Conservation (phyloP, 805 yeast species). For the Metschnikowia kofuensis region DNA sequence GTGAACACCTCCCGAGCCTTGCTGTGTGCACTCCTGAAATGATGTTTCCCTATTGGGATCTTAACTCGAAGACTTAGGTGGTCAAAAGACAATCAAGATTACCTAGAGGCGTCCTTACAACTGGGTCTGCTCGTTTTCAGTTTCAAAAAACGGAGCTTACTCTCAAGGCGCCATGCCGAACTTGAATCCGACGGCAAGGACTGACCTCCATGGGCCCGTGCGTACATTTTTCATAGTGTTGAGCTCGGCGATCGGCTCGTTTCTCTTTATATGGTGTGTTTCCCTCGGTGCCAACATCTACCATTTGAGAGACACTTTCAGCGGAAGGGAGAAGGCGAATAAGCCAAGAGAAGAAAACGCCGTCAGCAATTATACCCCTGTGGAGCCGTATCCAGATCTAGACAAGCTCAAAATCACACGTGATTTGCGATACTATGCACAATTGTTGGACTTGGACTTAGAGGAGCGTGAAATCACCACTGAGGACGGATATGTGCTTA, state of each 20-base stretch:
- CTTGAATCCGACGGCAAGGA: slow-evolving; percentile 7
- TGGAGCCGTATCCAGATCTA: slow-evolving; percentile 35
- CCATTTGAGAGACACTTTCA: slow-evolving; percentile 27
- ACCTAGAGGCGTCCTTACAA: too few species aligned
- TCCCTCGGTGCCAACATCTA: slow-evolving; percentile 27
- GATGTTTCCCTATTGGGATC: too few species aligned
- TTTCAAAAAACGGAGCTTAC: too few species aligned
- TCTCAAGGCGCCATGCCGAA: slow-evolving; percentile 3
- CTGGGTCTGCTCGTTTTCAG: background rate
- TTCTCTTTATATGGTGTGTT: slow-evolving; percentile 26
- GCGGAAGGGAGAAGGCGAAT: slow-evolving; percentile 29
- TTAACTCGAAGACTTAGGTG: too few species aligned
- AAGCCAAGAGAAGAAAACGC: slow-evolving; percentile 22
- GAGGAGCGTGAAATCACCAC: slow-evolving; percentile 63
- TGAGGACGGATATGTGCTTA: slow-evolving; percentile 74
- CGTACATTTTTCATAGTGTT: slow-evolving; percentile 20
- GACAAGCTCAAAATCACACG: slow-evolving; percentile 29
- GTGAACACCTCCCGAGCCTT: too few species aligned
- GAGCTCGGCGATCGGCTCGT: slow-evolving; percentile 28
- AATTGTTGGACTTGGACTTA: slow-evolving; percentile 56
- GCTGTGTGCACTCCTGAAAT: too few species aligned
- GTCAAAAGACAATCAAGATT: too few species aligned
- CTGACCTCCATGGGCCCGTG: slow-evolving; percentile 21
- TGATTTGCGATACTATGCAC: slow-evolving; percentile 67
- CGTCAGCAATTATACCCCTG: slow-evolving; percentile 26